These are phyloP conservation scores for Cordyceps tenuipes DNA, from an alignment of 2,329 filamentous ascomycete species.

Conservation along the genomic window DNA sequence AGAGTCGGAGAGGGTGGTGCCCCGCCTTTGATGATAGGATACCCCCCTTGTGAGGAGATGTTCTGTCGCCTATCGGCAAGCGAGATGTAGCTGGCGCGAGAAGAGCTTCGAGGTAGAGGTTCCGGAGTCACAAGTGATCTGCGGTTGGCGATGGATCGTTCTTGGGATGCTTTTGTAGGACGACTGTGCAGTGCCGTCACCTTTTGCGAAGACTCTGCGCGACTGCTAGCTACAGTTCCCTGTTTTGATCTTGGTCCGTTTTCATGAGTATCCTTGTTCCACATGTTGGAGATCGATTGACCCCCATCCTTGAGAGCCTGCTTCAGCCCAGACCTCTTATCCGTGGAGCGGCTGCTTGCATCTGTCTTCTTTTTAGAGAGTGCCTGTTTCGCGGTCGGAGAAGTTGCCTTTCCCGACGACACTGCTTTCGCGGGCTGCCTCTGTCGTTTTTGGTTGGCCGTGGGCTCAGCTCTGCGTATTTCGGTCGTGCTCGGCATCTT, in stretches of 20 bases:
- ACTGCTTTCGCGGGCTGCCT: conserved; percentile 16
- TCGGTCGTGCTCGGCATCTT: background rate
- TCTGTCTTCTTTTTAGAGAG: conserved; percentile 10
- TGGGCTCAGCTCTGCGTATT: background rate
- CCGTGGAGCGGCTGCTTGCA: conserved; percentile 16
- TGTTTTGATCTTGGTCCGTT: conserved; percentile 18
- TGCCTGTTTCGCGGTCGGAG: conserved; percentile 17
- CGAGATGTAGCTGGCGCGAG: conserved; percentile 41
- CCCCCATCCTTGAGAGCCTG: conserved; percentile 44
- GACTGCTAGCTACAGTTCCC: conserved; percentile 16
- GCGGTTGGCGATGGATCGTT: conserved; percentile 1
- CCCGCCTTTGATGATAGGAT: conserved; percentile 40
- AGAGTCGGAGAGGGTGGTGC: conserved; percentile 37
- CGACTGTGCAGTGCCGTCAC: conserved; percentile 12
- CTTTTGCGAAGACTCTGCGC: conserved; percentile 11
- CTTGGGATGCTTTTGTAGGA: conserved; percentile 7
- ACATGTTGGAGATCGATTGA: conserved; percentile 39
- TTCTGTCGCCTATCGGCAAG: conserved; percentile 45
- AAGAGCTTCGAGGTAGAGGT: conserved; percentile 30
- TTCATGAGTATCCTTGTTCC: conserved; percentile 36
- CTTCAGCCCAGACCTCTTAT: conserved; percentile 40
- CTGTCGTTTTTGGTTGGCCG: conserved; percentile 40
- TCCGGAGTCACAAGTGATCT: conserved; percentile 18
- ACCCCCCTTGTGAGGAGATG: conserved; percentile 47
- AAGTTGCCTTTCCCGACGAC: conserved; percentile 18